These are phyloP conservation scores for Cnidoscolus chayamansa DNA, from an alignment of 441 rosid genomes.

Conservation along the genomic window DNA sequence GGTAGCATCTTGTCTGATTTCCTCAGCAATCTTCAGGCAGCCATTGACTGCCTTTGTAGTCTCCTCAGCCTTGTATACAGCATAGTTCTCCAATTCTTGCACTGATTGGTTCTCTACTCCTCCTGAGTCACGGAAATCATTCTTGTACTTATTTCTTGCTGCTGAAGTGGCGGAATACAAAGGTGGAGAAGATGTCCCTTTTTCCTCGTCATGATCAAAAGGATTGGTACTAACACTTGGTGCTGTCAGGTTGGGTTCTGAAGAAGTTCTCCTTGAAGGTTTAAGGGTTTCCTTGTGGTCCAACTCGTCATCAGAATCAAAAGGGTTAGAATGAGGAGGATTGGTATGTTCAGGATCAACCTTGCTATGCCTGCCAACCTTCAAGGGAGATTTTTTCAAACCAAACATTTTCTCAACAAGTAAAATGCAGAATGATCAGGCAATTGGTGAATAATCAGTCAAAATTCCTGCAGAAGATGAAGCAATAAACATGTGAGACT, in stretches of 20 bases:
- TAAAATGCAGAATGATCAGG: constrained; percentile 9
- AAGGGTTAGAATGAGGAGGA: constrained; percentile 65
- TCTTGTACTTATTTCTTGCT: constrained; percentile 51
- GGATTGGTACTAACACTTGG: constrained; percentile 45
- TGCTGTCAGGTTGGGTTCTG: constrained; percentile 40
- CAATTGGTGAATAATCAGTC: constrained; percentile 20
- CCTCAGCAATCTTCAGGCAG: constrained; percentile 85
- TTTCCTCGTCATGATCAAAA: constrained; percentile 49
- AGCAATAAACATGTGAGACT: constrained; percentile 16
- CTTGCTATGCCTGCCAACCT: constrained; percentile 41
- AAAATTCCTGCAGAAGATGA: constrained; percentile 16
- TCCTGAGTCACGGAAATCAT: constrained; percentile 67
- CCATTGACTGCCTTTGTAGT: constrained; percentile 68
- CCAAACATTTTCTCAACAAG: constrained; percentile 45
- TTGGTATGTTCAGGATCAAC: constrained; percentile 36
- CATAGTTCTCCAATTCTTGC: constrained; percentile 75
- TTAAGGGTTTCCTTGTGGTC: constrained; percentile 45
- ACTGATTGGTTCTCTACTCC: constrained; percentile 80
- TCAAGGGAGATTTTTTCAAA: constrained; percentile 52
- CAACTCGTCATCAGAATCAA: constrained; percentile 68
- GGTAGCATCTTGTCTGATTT: constrained; percentile 70
- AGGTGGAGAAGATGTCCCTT: constrained; percentile 34
- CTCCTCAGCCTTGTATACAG: constrained; percentile 81
- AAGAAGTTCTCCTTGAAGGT: constrained; percentile 48
- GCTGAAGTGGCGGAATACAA: constrained; percentile 35